A percentile compares a stretch with the other conserved stretches of the same genome.
phyloP scores from a whole-genome alignment of 331 rosid genomes.

The Erythrophleum ivorense region DNA sequence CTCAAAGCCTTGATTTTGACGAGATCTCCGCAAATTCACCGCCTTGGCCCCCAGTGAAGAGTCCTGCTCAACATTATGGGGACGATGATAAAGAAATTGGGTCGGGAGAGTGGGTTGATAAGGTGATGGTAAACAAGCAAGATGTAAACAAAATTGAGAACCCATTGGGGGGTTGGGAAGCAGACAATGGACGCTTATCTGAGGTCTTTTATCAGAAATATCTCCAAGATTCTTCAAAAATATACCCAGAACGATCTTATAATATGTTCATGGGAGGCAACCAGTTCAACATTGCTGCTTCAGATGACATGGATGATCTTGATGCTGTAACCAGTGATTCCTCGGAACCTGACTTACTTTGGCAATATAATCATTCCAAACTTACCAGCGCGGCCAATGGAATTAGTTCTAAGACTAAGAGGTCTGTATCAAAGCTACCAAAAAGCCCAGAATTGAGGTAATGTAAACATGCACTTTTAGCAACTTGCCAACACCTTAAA shows the following conservation, averaged over 20 bases:
- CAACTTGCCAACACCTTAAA: neutral
- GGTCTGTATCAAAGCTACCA: slow-evolving; percentile 50
- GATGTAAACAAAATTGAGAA: slow-evolving; percentile 68
- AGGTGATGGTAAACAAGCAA: slow-evolving; percentile 97
- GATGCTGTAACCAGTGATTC: slow-evolving; percentile 98
- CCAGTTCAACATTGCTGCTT: slow-evolving; percentile 59
- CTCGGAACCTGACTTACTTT: slow-evolving; percentile 91
- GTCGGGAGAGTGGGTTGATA: slow-evolving; percentile 93
- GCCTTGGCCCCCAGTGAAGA: slow-evolving; percentile 83
- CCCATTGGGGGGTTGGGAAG: slow-evolving; percentile 73
- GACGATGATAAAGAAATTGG: slow-evolving; percentile 79
- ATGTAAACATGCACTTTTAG: slow-evolving; percentile 11
- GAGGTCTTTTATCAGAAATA: slow-evolving; percentile 81
- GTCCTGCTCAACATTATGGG: slow-evolving; percentile 56
- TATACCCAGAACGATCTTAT: slow-evolving; percentile 68
- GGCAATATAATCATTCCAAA: slow-evolving; percentile 91
- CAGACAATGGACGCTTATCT: slow-evolving; percentile 67
- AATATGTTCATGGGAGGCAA: slow-evolving; percentile 69
- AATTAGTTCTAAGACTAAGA: slow-evolving; percentile 62
- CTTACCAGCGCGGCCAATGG: slow-evolving; percentile 58
- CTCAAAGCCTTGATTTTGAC: slow-evolving; percentile 79
- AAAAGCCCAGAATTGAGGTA: slow-evolving; percentile 89
- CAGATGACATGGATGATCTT: slow-evolving; percentile 80
- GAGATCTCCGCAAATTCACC: slow-evolving; percentile 85
- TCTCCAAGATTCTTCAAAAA: slow-evolving; percentile 79